A percentile compares a stretch with the other conserved stretches of the same genome.
These are phyloP conservation scores for Emergomyces orientalis DNA, from an alignment of 2,329 filamentous ascomycete species.

Conservation along the genomic window DNA sequence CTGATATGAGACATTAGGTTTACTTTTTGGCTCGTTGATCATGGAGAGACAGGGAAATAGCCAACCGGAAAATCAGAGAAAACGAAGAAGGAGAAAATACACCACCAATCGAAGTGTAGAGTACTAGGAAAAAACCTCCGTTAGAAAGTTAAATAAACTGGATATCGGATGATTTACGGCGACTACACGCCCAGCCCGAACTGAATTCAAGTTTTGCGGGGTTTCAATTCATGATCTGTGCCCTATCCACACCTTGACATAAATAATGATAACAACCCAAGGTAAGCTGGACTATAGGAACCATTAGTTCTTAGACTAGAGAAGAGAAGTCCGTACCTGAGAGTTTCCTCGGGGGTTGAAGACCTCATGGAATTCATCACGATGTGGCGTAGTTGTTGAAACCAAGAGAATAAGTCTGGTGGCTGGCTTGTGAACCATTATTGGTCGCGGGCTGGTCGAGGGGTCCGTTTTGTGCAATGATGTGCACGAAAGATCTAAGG, in stretches of 20 bases:
- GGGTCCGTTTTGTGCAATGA: neutral
- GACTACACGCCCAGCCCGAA: conserved; percentile 4
- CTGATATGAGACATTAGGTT: neutral
- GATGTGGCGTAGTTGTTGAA: neutral
- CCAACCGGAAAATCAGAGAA: neutral
- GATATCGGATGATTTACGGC: neutral
- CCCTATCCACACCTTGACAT: neutral
- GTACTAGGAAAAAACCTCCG: neutral
- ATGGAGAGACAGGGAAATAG: neutral
- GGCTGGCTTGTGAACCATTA: neutral
- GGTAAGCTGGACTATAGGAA: neutral
- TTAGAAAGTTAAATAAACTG: neutral
- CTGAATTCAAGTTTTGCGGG: conserved; percentile 1
- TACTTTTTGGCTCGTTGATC: neutral
- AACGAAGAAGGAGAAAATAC: neutral
- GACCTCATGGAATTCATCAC: neutral
- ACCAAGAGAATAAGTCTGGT: neutral
- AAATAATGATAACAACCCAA: neutral
- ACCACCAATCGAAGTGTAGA: neutral
- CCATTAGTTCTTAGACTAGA: neutral
- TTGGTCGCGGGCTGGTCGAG: neutral
- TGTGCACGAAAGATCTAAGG: neutral
- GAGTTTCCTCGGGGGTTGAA: neutral
- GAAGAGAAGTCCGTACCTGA: neutral
- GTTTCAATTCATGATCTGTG: neutral